A percentile compares a stretch with the other conserved stretches of the same genome.
Evolutionary conservation across 2,329 filamentous ascomycete genomes (phyloP).

Genomic region (Penicillium sp.): DNA sequence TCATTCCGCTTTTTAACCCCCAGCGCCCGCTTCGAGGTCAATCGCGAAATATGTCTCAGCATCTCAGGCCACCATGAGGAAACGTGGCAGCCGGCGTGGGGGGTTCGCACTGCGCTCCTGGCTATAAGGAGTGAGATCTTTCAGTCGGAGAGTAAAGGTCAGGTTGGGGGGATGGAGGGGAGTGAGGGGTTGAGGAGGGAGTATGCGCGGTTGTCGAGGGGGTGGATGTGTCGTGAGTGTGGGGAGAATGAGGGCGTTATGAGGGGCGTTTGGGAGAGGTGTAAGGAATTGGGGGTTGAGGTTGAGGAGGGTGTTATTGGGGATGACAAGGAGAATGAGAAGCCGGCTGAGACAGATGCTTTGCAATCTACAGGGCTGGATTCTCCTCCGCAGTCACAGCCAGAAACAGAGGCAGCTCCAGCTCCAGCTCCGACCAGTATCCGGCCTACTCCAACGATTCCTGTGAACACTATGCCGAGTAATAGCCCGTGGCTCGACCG

Average conservation of each 20-base stretch:
- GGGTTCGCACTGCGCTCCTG: conserved; percentile 78
- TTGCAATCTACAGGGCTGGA: background rate
- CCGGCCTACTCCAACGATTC: background rate
- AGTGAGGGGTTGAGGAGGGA: conserved; percentile 60
- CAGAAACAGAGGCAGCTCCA: background rate
- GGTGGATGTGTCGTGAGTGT: conserved; percentile 67
- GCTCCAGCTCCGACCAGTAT: background rate
- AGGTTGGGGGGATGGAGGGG: conserved; percentile 83
- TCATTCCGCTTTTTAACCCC: conserved; percentile 95
- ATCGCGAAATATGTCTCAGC: conserved; percentile 91
- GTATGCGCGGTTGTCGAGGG: conserved; percentile 62
- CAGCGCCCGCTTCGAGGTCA: conserved; percentile 87
- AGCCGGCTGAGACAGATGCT: conserved; percentile 3
- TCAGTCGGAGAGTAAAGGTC: conserved; percentile 81
- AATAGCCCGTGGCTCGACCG: conserved; percentile 70
- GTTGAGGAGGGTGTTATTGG: conserved; percentile 37
- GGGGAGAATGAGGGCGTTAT: conserved; percentile 49
- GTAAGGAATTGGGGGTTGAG: conserved; percentile 32
- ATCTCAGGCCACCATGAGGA: conserved; percentile 96
- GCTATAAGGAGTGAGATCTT: conserved; percentile 76
- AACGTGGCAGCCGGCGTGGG: conserved; percentile 98
- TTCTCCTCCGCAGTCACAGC: background rate
- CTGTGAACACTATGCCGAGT: conserved; percentile 34
- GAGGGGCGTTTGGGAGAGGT: conserved; percentile 29
- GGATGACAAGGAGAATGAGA: background rate